A percentile compares a stretch with the other conserved stretches of the same genome.
Conservation (phyloP, 176 grass and related monocot species). For the Tuctoria greenei region DNA sequence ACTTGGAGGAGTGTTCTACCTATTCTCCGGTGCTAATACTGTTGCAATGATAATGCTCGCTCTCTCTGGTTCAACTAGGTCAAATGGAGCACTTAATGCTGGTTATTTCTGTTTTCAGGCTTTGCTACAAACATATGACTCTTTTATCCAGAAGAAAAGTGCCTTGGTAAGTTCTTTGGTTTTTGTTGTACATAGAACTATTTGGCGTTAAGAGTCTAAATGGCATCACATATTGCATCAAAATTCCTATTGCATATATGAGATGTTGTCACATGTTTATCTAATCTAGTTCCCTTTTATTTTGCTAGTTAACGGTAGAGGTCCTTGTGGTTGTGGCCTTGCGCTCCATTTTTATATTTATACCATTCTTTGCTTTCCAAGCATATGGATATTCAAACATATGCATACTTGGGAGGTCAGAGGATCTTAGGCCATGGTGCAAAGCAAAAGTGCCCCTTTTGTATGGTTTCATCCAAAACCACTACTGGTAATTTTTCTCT, state of each 20-base stretch:
- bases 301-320: conserved; percentile 59
- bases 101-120: conserved; percentile 97
- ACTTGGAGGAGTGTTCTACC: conserved; percentile 76
- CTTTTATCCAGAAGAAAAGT: conserved; percentile 59
- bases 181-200: conserved; percentile 14
- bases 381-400: conserved; percentile 89
- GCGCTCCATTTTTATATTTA: conserved; percentile 60
- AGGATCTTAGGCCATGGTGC: conserved; percentile 78
- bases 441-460: conserved; percentile 67
- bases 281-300: conserved; percentile 29
- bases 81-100: conserved; percentile 95
- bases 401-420: conserved; percentile 41
- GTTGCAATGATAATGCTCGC: conserved; percentile 81
- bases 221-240: not conserved
- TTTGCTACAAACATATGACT: conserved; percentile 67
- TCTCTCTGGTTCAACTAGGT: conserved; percentile 91
- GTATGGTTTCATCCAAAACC: conserved; percentile 89
- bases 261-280: conserved; percentile 9
- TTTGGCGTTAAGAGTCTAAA: not conserved
- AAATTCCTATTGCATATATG: not conserved
- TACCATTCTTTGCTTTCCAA: conserved; percentile 88
- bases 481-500: conserved; percentile 78
- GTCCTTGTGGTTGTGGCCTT: conserved; percentile 53
- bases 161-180: conserved; percentile 51
- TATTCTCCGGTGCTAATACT: conserved; percentile 80